Evolutionary conservation across 108 stramenopile genomes (phyloP).

Genomic region (Poteriospumella lacustris): DNA sequence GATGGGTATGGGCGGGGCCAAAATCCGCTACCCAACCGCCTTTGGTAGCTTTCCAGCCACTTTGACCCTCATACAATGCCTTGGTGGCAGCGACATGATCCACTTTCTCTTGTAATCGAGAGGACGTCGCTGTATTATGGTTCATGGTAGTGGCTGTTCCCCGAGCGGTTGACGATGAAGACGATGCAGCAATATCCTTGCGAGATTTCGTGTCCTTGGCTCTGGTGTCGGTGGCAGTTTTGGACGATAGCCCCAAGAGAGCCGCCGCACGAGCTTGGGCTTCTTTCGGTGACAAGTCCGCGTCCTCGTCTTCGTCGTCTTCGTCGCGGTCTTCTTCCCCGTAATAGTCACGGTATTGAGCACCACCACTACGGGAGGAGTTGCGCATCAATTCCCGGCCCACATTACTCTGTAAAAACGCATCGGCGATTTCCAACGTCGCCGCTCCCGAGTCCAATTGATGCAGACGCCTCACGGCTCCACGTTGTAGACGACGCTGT

Average conservation of each 20-base stretch:
- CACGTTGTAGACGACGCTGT: too few species aligned
- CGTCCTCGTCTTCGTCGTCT: not conserved
- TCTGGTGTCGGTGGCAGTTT: not conserved
- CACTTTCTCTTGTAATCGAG: not conserved
- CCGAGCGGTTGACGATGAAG: too few species aligned
- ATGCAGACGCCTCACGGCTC: too few species aligned
- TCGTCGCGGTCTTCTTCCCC: too few species aligned
- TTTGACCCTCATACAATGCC: not conserved
- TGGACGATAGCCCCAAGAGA: not conserved
- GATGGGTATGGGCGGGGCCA: conserved; percentile 12
- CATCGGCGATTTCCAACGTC: not conserved
- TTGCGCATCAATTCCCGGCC: not conserved
- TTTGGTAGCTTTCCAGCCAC: not conserved
- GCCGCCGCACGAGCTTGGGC: not conserved
- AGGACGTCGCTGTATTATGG: not conserved
- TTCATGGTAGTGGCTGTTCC: too few species aligned
- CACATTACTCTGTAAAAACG: not conserved
- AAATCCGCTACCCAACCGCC: conserved; percentile 21
- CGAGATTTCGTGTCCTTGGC: not conserved
- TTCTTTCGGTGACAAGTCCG: not conserved
- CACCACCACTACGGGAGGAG: not conserved
- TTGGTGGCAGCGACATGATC: not conserved
- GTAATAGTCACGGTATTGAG: not conserved
- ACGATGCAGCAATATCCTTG: too few species aligned
- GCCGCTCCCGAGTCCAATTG: not conserved